These are phyloP conservation scores for Venturia oleaginea DNA, from an alignment of 2,329 filamentous ascomycete genomes.

Conservation along the genomic window DNA sequence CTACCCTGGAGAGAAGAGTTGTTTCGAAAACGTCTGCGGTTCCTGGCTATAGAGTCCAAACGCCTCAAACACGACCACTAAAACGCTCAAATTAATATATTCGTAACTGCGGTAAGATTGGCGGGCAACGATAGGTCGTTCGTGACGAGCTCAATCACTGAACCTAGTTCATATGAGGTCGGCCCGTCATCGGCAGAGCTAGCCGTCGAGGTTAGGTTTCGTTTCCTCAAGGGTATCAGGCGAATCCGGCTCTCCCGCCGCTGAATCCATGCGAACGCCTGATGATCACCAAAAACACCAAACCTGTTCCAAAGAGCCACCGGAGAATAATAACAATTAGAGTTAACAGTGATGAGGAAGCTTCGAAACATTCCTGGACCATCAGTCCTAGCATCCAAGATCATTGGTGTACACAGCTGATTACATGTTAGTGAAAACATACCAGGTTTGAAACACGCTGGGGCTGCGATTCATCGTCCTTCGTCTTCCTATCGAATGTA, in stretches of 20 bases:
- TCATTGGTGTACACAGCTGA: neutral
- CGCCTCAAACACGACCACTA: neutral
- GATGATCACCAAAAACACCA: neutral
- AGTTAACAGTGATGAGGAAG: neutral
- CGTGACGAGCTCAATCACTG: neutral
- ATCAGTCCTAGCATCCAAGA: neutral
- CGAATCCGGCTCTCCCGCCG: neutral
- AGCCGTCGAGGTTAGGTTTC: neutral
- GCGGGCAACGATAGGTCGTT: neutral
- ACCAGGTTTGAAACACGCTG: neutral
- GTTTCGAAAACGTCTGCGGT: neutral
- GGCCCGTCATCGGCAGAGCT: neutral
- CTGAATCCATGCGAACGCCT: neutral
- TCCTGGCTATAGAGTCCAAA: neutral
- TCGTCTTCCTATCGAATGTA: no score
- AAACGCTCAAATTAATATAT: neutral
- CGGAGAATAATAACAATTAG: neutral
- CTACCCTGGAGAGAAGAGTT: neutral
- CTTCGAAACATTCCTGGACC: neutral
- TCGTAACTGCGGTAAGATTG: neutral
- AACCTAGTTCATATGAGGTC: neutral
- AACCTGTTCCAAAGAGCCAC: neutral
- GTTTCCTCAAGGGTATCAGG: neutral
- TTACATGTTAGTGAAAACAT: neutral
- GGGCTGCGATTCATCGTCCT: neutral